A percentile compares a stretch with the other conserved stretches of the same genome.
Conservation (phyloP, 306 rosid genomes). For the Prunus fruticosa region DNA sequence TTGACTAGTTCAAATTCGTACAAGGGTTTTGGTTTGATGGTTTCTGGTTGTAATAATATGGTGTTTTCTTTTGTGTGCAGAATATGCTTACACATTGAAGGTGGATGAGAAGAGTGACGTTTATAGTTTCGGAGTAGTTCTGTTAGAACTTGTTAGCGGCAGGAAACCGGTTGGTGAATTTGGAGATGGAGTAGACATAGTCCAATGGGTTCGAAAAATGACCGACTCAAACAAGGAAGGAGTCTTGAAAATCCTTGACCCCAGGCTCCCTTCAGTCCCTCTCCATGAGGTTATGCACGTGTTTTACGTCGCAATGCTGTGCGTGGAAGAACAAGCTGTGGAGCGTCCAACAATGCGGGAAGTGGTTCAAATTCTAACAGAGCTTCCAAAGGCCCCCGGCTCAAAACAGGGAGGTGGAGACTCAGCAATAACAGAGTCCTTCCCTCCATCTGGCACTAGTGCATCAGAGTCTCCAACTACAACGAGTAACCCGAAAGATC, state of each 20-base stretch:
- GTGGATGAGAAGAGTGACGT: conserved; percentile 97
- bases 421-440: conserved; percentile 40
- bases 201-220: conserved; percentile 91
- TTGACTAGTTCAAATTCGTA: not conserved
- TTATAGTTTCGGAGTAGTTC: conserved; percentile 92
- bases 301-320: conserved; percentile 87
- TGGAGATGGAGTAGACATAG: conserved; percentile 96
- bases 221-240: conserved; percentile 85
- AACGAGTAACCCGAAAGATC: conserved; percentile 43
- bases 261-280: conserved; percentile 87
- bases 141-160: conserved; percentile 74
- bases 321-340: conserved; percentile 96
- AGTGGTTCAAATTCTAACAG: conserved; percentile 94
- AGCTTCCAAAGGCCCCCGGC: conserved; percentile 67
- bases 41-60: not conserved
- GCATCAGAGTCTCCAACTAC: conserved; percentile 46
- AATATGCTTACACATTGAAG: conserved; percentile 89
- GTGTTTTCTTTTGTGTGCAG: conserved; percentile 40
- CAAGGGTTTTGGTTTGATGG: not conserved
- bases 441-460: conserved; percentile 34
- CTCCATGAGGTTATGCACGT: conserved; percentile 84
- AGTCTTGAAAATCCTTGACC: conserved; percentile 75
- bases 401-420: conserved; percentile 42
- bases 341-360: conserved; percentile 98
- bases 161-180: conserved; percentile 96